Evolutionary conservation across 2,329 filamentous ascomycete genomes (phyloP), one percentile per base, ranked within the genome.

Genomic region (Metarhizium guizhouense): DNA sequence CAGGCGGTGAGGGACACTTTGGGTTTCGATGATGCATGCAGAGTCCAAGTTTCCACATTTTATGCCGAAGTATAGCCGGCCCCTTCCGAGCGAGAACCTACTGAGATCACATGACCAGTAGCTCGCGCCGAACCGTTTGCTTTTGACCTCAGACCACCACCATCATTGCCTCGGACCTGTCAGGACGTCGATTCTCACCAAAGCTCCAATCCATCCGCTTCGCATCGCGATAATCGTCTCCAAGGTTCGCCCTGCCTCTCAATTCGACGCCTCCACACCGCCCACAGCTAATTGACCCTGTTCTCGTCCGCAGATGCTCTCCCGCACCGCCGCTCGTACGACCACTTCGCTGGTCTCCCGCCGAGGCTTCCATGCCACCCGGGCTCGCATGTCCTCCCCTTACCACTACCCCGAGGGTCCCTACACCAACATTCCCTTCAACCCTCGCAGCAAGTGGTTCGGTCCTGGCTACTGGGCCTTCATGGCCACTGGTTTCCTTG

Each of bases 341-440:
- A 83, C 86, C 71, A 84, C 85, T 70, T 77, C 81, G 63, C 74
- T 85, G 71, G 80, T 91, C 77, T 82, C 86, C 82, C 90, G 91
- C 79, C 92, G 94, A 75, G 90, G 87, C 78, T 96, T 99, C 87
- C 87, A 91, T 75, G 85, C 90, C 69, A 95, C 93, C 72, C 89
- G 90, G 70, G 76, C 87, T 72, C 90, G 89, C 74, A 78, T 95
- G 72, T 83, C 81, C 67, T 95, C 90, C 72, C 92, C 92, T 62
- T 96, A 95, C 86, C 94, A 99, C 82, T 99, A 99, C 81, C 87
- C 93, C 66, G 93, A 97, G 80, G 94, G 93, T 63, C 89, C 93
- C 69, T 88, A 90, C 76, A 86, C 82, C 80, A 97, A 96, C 83
- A 77, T 99, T 63, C 94, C 94, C 64, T 99, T 99, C 85, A 95